Base-by-base conservation (phyloP, 176 grass and related monocot species). In the Triticum timopheevii region DNA sequence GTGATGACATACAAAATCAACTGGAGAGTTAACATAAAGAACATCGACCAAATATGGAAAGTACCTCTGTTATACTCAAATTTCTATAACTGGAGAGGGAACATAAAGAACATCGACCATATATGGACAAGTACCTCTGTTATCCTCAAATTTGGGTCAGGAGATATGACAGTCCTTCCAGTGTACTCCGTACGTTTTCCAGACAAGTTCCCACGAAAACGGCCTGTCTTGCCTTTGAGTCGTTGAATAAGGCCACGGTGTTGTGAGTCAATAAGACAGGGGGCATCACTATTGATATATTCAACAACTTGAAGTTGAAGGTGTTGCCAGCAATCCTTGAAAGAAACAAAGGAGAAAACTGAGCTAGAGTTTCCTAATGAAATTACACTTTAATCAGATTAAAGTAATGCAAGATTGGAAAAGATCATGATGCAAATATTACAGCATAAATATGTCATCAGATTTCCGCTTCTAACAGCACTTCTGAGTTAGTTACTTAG, bases 111-210 rank as follows among this genome's bases (percentile, higher is more conserved):
- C 36, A 56, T 89, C 13, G 63, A 86, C 54, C 54, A 40, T 61
- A 77, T 20, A 84, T 34, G 56, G 39, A 73, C 24, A 47, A 30
- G 8, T 78, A 95, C 96, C 93, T 98, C 96, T 27, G 92, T 95
- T 77, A 98, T 95, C 92, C 90, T 94, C 89, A 98, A 94, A 92
- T 98, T 98, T 72, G 96, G 96, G 89, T 95, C 96, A 66, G 96
- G 96, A 84, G 96, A 98, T 86, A 98, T 98, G 45, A 98, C 96
- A 72, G 93, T 98, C 83, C 96, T 95, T 91, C 96, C 96, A 61
- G 96, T 98, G 88, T 94, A 98, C 76, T 98, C 90, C 10, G 91
- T 90, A 94, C 96, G 93, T 89, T 98, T 98, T 86, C 96, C 93
- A 42, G 96, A 98, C 64, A 98, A 91, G 79, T 98, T 98, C 17